Base-by-base conservation (phyloP, 2,329 filamentous ascomycete species). In the Dactylellina sp. region DNA sequence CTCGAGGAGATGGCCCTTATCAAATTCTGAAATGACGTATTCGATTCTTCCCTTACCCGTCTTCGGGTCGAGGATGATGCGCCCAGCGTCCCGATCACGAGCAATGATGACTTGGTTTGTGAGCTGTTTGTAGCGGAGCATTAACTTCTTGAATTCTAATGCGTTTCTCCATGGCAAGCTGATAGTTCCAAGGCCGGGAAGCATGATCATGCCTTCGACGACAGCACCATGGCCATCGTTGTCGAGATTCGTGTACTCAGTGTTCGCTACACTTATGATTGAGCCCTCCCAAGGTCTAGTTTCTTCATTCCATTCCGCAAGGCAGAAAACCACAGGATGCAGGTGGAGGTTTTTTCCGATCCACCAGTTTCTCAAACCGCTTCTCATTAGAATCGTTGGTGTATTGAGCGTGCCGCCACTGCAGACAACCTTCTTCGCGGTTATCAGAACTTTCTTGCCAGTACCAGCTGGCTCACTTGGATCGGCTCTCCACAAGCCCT, bases 171-270 rank as follows among this genome's bases (percentile, higher is more conserved):
- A 96, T 12, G 89, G 85, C 60, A 91, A 83, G 57, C 86, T 82
- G 3, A 88, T 83, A 12, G 93, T 82, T 77, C 87, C 85, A 1
- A 88, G 80, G 16, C 88, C 86, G 0, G 93, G 92, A 79, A 92
- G 78, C 90, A 95, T 93, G 78, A 86, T 86, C 0, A 87, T 87
- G 7, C 88, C 84, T 83, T 97, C 93, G 25, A 97, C 83, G 80
- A 96, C 96, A 53, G 86, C 85, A 40, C 94, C 94, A 78, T 97
- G 92, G 66, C 92, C 92, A 44, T 88, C 84, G 4, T 87, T 87
- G 80, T 97, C 92, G 0, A 93, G 84, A 77, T 97, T 90, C 76
- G 96, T 91, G 77, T 93, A 92, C 61, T 91, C 88, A 46, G 85
- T 87, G 76, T 91, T 89, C 16, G 93, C 89, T 2, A 88, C 86